phyloP scores from a whole-genome alignment of 2,329 filamentous ascomycete species.

The Mycocentrospora acerina region DNA sequence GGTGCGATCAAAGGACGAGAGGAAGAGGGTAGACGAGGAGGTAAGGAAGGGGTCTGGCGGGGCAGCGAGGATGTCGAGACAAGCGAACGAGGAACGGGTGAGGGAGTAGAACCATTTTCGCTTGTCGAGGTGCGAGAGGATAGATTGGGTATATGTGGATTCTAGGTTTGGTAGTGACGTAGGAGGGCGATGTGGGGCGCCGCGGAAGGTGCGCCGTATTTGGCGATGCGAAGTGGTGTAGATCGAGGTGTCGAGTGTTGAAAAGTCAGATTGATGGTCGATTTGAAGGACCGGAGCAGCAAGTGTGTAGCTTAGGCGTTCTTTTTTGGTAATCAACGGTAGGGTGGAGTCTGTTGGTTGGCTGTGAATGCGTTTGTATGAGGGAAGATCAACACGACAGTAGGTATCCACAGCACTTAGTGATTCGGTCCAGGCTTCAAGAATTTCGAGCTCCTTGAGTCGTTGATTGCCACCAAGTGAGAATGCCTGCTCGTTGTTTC shows the following conservation, averaged over 20 bases:
- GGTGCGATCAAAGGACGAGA: slow-evolving; percentile 76
- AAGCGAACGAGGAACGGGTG: slow-evolving; percentile 46
- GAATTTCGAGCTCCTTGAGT: slow-evolving; percentile 45
- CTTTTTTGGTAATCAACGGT: slow-evolving; percentile 58
- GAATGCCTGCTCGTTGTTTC: slow-evolving; percentile 45
- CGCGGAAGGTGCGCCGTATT: slow-evolving; percentile 15
- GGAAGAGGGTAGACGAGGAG: slow-evolving; percentile 54
- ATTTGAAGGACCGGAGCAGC: slow-evolving; percentile 57
- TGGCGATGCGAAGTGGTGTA: slow-evolving; percentile 30
- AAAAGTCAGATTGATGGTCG: slow-evolving; percentile 50
- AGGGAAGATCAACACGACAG: slow-evolving; percentile 52
- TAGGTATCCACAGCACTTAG: slow-evolving; percentile 69
- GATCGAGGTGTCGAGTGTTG: slow-evolving; percentile 38
- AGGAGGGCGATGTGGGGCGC: not conserved
- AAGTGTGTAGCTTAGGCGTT: slow-evolving; percentile 57
- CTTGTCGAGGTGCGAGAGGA: slow-evolving; percentile 31
- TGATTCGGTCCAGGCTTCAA: slow-evolving; percentile 58
- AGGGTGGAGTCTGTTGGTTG: slow-evolving; percentile 63
- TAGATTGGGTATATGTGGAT: slow-evolving; percentile 22
- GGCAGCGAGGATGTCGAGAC: slow-evolving; percentile 54
- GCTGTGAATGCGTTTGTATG: slow-evolving; percentile 30
- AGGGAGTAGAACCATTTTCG: slow-evolving; percentile 29
- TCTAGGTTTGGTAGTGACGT: slow-evolving; percentile 7
- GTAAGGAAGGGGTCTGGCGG: slow-evolving; percentile 30
- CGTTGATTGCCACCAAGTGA: not conserved